Conservation (phyloP, 257 asterid genomes). For the Rauvolfia tetraphylla region DNA sequence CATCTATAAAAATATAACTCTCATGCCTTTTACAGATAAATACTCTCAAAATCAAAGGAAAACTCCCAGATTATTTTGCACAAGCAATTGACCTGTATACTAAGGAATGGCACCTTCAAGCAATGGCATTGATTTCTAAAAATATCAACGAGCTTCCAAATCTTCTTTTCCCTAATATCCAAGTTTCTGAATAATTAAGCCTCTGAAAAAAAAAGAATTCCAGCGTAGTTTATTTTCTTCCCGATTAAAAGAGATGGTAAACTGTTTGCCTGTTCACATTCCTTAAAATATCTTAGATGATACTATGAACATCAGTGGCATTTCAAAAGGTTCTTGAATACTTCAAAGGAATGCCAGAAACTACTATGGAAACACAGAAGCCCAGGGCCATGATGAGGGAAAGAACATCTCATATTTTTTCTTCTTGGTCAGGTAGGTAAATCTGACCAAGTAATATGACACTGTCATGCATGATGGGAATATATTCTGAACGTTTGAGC, state of each 20-base stretch:
- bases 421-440: background rate
- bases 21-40: background rate
- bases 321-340: too few species aligned
- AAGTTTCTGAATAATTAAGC: background rate
- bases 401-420: background rate
- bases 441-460: background rate
- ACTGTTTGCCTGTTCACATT: background rate
- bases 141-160: background rate
- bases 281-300: background rate
- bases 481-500: background rate
- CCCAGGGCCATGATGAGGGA: background rate
- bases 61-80: background rate
- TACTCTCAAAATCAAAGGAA: background rate
- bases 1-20: background rate
- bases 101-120: background rate
- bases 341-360: too few species aligned
- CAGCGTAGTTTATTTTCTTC: background rate
- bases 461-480: background rate
- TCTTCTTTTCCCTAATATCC: too few species aligned
- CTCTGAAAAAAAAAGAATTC: too few species aligned
- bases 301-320: background rate
- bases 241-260: background rate
- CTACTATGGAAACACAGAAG: too few species aligned
- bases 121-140: background rate
- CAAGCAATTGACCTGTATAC: background rate